These are phyloP conservation scores for Globisporangium acanthophoron DNA, from an alignment of 352 stramenopile genomes.

Conservation along the genomic window DNA sequence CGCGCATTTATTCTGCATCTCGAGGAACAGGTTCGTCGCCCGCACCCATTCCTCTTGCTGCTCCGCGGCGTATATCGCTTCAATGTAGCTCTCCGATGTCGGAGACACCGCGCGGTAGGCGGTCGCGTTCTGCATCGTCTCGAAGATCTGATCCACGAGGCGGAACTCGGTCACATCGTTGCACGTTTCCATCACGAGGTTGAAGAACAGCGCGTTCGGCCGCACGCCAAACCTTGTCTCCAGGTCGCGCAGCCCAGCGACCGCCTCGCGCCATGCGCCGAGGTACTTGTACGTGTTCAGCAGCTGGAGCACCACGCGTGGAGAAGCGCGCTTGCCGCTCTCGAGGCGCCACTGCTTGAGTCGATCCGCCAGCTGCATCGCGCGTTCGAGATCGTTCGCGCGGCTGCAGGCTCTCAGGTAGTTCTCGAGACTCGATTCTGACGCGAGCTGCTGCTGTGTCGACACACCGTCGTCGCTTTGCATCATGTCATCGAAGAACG, in stretches of 20 bases:
- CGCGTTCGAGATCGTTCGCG: slow-evolving; percentile 23
- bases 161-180: slow-evolving; percentile 48
- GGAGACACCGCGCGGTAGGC: slow-evolving; percentile 38
- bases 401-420: slow-evolving; percentile 35
- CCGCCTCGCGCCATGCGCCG: slow-evolving; percentile 38
- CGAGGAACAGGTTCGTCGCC: slow-evolving; percentile 64
- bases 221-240: slow-evolving; percentile 28
- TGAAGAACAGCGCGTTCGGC: slow-evolving; percentile 45
- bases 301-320: slow-evolving; percentile 32
- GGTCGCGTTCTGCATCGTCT: slow-evolving; percentile 50
- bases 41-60: slow-evolving; percentile 58
- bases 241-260: slow-evolving; percentile 44
- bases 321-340: slow-evolving; percentile 12
- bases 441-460: slow-evolving; percentile 13
- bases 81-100: slow-evolving; percentile 58
- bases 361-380: slow-evolving; percentile 25
- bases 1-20: slow-evolving; percentile 58
- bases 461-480: not conserved
- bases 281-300: slow-evolving; percentile 41
- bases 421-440: slow-evolving; percentile 27
- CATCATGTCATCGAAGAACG: slow-evolving; percentile 26
- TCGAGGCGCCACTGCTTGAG: slow-evolving; percentile 34
- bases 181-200: slow-evolving; percentile 59
- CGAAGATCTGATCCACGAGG: slow-evolving; percentile 55
- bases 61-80: slow-evolving; percentile 68